A percentile compares a stretch with the other conserved stretches of the same genome.
phyloP scores from a whole-genome alignment of 2,329 filamentous ascomycete species.

The Nemania abortiva region DNA sequence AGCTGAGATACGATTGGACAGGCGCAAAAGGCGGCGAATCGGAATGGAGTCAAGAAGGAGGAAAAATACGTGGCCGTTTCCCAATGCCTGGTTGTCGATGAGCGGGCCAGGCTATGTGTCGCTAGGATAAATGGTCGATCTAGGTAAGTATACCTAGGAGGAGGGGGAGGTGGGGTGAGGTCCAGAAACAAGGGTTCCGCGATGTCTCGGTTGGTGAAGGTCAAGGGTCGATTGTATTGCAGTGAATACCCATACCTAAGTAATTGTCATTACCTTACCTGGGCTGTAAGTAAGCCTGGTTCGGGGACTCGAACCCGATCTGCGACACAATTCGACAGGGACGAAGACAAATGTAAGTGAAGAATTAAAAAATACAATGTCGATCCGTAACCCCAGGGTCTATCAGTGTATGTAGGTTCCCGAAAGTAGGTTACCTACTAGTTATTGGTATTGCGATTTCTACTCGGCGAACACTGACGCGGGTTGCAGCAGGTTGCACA shows the following conservation, averaged over 20 bases:
- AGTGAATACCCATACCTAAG: not conserved
- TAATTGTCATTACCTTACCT: not conserved
- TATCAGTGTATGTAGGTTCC: not conserved
- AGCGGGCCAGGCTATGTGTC: slow-evolving; percentile 12
- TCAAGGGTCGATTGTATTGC: slow-evolving; percentile 1
- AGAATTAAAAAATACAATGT: slow-evolving; percentile 3
- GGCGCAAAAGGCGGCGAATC: slow-evolving; percentile 26
- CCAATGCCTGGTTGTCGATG: slow-evolving; percentile 17
- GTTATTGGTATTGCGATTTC: not conserved
- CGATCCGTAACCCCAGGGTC: not conserved
- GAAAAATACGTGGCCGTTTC: slow-evolving; percentile 23
- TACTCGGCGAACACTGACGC: not conserved
- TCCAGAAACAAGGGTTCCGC: slow-evolving; percentile 25
- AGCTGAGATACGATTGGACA: slow-evolving; percentile 9
- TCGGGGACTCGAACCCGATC: slow-evolving; percentile 29
- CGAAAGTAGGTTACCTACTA: slow-evolving; percentile 4
- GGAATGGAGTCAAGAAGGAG: not conserved
- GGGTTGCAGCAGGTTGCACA: slow-evolving; percentile 33
- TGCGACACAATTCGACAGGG: slow-evolving; percentile 13
- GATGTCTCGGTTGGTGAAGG: slow-evolving; percentile 10
- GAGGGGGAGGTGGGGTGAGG: slow-evolving; percentile 30
- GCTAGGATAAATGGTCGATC: slow-evolving; percentile 14
- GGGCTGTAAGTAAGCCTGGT: not conserved
- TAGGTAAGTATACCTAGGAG: not conserved
- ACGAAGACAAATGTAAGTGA: slow-evolving; percentile 3